phyloP scores from a whole-genome alignment of 345 rosid species.

The Hibiscus syriacus region DNA sequence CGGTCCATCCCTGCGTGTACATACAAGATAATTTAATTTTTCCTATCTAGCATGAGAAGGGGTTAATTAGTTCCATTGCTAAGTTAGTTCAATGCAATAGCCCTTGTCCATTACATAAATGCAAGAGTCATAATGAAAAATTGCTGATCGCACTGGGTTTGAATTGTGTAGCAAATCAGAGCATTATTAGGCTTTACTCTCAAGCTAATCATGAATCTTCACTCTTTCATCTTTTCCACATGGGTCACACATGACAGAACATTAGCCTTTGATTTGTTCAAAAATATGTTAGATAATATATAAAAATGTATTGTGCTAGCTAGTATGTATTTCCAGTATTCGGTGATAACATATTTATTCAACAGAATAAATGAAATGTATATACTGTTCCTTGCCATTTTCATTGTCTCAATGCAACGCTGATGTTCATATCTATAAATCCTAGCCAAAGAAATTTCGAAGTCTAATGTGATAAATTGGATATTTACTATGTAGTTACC shows the following conservation, averaged over 20 bases:
- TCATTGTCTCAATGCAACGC: neutral
- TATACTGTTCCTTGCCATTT: neutral
- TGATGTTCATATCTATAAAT: neutral
- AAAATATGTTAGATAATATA: neutral
- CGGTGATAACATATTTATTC: neutral
- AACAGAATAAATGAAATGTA: neutral
- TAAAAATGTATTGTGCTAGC: neutral
- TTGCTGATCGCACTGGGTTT: neutral
- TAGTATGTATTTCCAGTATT: neutral
- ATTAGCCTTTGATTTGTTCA: neutral
- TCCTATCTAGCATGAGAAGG: neutral
- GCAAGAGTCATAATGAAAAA: too few species aligned
- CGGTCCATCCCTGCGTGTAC: too few species aligned
- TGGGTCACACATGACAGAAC: neutral
- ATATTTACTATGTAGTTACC: neutral
- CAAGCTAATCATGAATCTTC: neutral
- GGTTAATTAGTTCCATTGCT: neutral
- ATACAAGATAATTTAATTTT: neutral
- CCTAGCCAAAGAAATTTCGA: too few species aligned
- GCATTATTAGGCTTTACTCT: neutral
- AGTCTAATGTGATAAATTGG: neutral
- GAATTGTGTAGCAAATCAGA: neutral
- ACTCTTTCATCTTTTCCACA: neutral
- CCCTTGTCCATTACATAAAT: neutral
- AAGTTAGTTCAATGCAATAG: neutral